Percentiles rank a stretch among this genome's conserved stretches.
Evolutionary conservation across 805 yeast genomes (phyloP).

Genomic region (Kregervanrija fluxuum): DNA sequence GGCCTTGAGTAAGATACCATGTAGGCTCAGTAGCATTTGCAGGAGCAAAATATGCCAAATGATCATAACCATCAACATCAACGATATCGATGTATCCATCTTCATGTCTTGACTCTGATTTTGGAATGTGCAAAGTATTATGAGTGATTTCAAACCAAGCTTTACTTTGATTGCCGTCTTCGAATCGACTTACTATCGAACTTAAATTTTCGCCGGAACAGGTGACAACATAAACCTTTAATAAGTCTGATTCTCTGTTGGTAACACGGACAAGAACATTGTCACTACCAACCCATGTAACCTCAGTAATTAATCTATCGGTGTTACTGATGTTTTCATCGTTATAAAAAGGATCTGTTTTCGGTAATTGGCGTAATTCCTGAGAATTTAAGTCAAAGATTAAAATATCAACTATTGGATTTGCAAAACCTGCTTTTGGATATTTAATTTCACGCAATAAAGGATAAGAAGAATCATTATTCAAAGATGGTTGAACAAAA

Average conservation of each 20-base stretch:
- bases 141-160: slow-evolving; percentile 79
- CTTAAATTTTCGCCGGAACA: slow-evolving; percentile 25
- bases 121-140: slow-evolving; percentile 52
- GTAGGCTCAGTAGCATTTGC: slow-evolving; percentile 47
- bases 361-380: slow-evolving; percentile 15
- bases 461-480: slow-evolving; percentile 42
- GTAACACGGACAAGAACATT: slow-evolving; percentile 49
- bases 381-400: slow-evolving; percentile 33
- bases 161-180: slow-evolving; percentile 36
- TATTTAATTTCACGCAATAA: slow-evolving; percentile 56
- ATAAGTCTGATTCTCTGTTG: slow-evolving; percentile 59
- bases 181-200: slow-evolving; percentile 40
- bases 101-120: slow-evolving; percentile 35
- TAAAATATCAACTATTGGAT: slow-evolving; percentile 56
- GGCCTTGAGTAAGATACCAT: slow-evolving; percentile 57
- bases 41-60: slow-evolving; percentile 80
- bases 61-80: slow-evolving; percentile 55
- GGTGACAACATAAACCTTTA: slow-evolving; percentile 50
- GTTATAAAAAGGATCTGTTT: slow-evolving; percentile 34
- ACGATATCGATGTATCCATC: slow-evolving; percentile 82
- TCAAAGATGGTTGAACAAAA: slow-evolving; percentile 46
- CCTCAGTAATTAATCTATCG: slow-evolving; percentile 55
- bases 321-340: slow-evolving; percentile 32
- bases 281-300: slow-evolving; percentile 57
- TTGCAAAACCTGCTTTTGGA: slow-evolving; percentile 77